Evolutionary conservation across 2,329 filamentous ascomycete species (phyloP).

Genomic region (Hymenoscyphus infarciens): DNA sequence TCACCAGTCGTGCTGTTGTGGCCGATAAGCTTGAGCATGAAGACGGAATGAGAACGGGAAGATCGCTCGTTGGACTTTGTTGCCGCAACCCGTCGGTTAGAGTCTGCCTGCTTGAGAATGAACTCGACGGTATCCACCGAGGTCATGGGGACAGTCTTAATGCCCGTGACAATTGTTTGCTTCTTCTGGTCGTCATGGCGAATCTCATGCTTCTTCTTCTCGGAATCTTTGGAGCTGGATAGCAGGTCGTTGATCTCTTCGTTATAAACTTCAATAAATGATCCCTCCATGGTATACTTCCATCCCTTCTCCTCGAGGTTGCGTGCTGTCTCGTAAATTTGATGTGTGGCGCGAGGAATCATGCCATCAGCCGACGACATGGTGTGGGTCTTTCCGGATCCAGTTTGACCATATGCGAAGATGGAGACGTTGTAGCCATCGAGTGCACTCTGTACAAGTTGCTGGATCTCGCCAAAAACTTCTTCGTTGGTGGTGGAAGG

Average conservation of each 20-base stretch:
- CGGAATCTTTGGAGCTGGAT: constrained; percentile 64
- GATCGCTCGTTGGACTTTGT: constrained; percentile 97
- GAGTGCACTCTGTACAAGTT: constrained; percentile 91
- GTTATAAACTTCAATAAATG: constrained; percentile 97
- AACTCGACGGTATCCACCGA: constrained; percentile 75
- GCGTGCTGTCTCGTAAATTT: constrained; percentile 88
- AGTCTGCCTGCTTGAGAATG: constrained; percentile 75
- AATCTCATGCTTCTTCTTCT: constrained; percentile 84
- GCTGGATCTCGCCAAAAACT: constrained; percentile 93
- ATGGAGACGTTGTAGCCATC: constrained; percentile 99
- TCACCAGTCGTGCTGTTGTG: constrained; percentile 71
- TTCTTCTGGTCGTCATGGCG: constrained; percentile 79
- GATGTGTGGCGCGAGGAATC: constrained; percentile 88
- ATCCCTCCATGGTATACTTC: constrained; percentile 91
- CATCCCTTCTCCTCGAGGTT: constrained; percentile 86
- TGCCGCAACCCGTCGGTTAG: constrained; percentile 86
- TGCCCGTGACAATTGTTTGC: constrained; percentile 77
- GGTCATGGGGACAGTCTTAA: constrained; percentile 72
- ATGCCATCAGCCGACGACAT: constrained; percentile 92
- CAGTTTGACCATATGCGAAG: constrained; percentile 97
- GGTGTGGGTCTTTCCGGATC: constrained; percentile 93
- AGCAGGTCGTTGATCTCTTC: constrained; percentile 93
- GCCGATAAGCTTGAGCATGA: constrained; percentile 78
- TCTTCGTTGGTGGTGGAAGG: constrained; percentile 75
- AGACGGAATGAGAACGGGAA: constrained; percentile 91